A percentile compares a stretch with the other conserved stretches of the same genome.
Evolutionary conservation across 331 rosid species (phyloP).

Genomic region (Dryas integrifolia): DNA sequence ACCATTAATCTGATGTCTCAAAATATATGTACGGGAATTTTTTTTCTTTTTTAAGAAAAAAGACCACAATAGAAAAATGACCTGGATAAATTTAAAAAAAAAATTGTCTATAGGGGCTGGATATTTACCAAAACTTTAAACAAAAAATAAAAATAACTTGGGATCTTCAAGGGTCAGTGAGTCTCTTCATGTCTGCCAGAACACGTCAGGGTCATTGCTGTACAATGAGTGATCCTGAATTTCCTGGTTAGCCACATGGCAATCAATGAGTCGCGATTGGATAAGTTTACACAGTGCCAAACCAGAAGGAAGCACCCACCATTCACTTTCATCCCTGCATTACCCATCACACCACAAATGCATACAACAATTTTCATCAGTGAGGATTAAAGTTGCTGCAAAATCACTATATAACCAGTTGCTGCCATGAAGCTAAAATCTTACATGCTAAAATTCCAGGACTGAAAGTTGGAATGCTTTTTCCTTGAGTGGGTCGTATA

Average conservation of each 20-base stretch:
- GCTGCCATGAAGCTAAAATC: conserved; percentile 22
- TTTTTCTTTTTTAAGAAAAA: not conserved
- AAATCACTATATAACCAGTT: not conserved
- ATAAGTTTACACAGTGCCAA: conserved; percentile 71
- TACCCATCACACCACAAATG: not conserved
- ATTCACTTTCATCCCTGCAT: conserved; percentile 93
- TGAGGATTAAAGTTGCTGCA: not conserved
- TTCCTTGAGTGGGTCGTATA: conserved; percentile 54
- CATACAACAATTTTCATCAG: conserved; percentile 15
- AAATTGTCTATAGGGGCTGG: not conserved
- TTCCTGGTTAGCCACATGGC: conserved; percentile 95
- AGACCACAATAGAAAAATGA: conserved; percentile 1
- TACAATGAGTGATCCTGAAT: conserved; percentile 93
- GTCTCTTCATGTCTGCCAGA: conserved; percentile 77
- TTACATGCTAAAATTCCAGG: conserved; percentile 96
- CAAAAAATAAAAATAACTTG: not conserved
- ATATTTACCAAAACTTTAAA: not conserved
- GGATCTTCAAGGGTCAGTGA: conserved; percentile 19
- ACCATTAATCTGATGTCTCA: not conserved
- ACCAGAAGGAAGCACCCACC: conserved; percentile 96
- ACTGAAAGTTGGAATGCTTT: conserved; percentile 57
- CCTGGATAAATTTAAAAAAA: not conserved
- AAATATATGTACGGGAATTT: not conserved
- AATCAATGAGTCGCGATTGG: conserved; percentile 82
- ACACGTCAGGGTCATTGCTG: conserved; percentile 75